Base-by-base conservation (phyloP, 148 eudicot species). In the Polygonum maritimum region DNA sequence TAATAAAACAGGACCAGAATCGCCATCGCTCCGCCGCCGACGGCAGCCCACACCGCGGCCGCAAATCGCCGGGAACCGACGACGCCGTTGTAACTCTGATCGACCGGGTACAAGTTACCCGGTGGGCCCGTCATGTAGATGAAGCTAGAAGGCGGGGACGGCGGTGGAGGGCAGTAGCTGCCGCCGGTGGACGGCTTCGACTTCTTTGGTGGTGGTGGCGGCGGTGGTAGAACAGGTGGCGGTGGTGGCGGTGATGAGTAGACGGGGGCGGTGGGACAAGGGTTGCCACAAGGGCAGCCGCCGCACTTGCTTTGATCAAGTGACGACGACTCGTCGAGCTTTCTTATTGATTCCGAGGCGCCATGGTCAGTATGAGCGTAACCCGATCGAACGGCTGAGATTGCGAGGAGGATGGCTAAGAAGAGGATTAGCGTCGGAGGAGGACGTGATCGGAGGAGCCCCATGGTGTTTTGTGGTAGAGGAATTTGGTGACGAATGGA, bases 211-310 rank as follows among this genome's bases (percentile, higher is more conserved):
- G 81, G 67, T 65, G 78, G 75, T 15, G 81, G 67, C 72, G 78
- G 78, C 3, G 82, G 80, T 0, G 84, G 77, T 9, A 67, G 72
- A 14, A 33, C 22, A 12, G 39, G 71, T 7, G 73, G 48, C 2
- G 74, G 74, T n/a, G 74, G 74, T 3, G 74, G 54, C 0, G 73
- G 75, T 2, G 63, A 39, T 2, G 82, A 80, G 67, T 26, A 16
- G 78, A 80, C 13, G 82, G 74, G 5, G 82, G 78, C 2, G 85
- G 85, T 31, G 85, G 85, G 85, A 76, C 80, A 76, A 9, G 16
- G 80, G 77, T 74, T 71, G 31, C 82, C 78, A 38, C 85, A 83
- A 7, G 85, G 83, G 47, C 85, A 83, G 45, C 85, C 83, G 26
- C 85, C 85, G 67, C 85, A 83, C 75, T 83, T 83, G 72, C 80